A percentile compares a stretch with the other conserved stretches of the same genome.
phyloP scores from a whole-genome alignment of 768 basidiomycete species.

The Podaxis sp. region DNA sequence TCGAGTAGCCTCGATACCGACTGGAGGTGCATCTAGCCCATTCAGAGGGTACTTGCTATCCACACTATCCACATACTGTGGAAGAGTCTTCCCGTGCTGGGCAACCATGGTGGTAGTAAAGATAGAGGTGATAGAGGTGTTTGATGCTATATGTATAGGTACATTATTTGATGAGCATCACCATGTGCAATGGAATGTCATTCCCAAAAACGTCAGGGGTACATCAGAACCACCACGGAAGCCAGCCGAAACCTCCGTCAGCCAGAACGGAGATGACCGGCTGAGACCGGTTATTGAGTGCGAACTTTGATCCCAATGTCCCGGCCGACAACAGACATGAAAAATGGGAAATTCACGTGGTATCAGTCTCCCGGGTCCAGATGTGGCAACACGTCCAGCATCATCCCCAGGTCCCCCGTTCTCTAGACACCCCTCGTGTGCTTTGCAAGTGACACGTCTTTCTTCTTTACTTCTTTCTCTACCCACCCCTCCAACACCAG shows the following conservation, averaged over 20 bases:
- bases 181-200: no score
- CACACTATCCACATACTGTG: background rate
- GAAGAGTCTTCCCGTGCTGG: background rate
- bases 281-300: background rate
- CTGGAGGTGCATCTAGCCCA: background rate
- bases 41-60: background rate
- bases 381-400: background rate
- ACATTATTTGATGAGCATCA: background rate
- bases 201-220: no score
- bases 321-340: background rate
- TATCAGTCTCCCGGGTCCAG: background rate
- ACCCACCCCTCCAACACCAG: background rate
- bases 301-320: background rate
- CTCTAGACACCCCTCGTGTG: background rate
- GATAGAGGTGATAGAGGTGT: background rate
- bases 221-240: no score
- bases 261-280: background rate
- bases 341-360: slow-evolving; percentile 3
- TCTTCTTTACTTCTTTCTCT: no score
- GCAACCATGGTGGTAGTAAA: background rate
- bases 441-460: background rate
- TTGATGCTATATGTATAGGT: background rate
- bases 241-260: background rate
- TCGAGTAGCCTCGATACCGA: background rate
- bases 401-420: background rate